A percentile compares a stretch with the other conserved stretches of the same genome.
Evolutionary conservation across 176 grass and related monocot species (phyloP).

Genomic region (Zea mays): Zm-B73-REFERENCE-NAM-5.0 NC_050101.1:73283001-73283500

Average conservation of each 20-base stretch:
- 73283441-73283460: too few species aligned
- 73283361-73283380: background rate
- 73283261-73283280: background rate
- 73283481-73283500: too few species aligned
- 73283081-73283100: conserved; percentile 79
- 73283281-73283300: conserved; percentile 23
- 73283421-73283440: too few species aligned
- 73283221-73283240: background rate
- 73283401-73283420: too few species aligned
- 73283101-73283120: conserved; percentile 73
- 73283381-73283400: background rate
- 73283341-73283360: conserved; percentile 8
- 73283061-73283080: conserved; percentile 64
- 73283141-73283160: conserved; percentile 46
- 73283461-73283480: too few species aligned
- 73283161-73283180: conserved; percentile 60
- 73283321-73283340: conserved; percentile 7
- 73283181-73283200: conserved; percentile 64
- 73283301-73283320: background rate
- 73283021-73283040: conserved; percentile 64
- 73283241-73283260: background rate
- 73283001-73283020: conserved; percentile 49
- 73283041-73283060: conserved; percentile 77
- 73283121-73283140: conserved; percentile 61
- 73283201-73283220: conserved; percentile 39